Conservation (phyloP, 495 filamentous ascomycete genomes). For the Rhizodiscina lignyota region DNA sequence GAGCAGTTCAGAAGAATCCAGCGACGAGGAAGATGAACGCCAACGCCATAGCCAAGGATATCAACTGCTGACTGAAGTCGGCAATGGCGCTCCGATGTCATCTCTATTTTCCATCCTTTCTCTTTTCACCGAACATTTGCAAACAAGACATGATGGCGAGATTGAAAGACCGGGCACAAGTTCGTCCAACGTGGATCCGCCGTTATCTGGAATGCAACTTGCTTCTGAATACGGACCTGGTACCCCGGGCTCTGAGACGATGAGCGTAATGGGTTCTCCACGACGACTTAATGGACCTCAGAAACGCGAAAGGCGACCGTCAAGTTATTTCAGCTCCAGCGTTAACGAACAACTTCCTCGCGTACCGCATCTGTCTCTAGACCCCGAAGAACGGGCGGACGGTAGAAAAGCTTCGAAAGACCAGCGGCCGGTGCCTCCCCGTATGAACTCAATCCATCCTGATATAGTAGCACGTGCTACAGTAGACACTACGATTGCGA, state of each 20-base stretch:
- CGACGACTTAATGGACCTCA: background rate
- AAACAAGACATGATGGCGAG: constrained; percentile 49
- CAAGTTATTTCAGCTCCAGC: background rate
- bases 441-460: constrained; percentile 66
- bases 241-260: too few relatives aligned
- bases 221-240: too few relatives aligned
- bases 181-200: constrained; percentile 4
- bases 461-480: constrained; percentile 95
- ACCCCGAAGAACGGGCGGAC: constrained; percentile 18
- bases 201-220: too few relatives aligned
- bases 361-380: constrained; percentile 64
- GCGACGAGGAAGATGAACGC: constrained; percentile 42
- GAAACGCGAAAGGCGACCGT: constrained; percentile 1
- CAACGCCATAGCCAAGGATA: constrained; percentile 54
- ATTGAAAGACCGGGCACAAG: constrained; percentile 25
- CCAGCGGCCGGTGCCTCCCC: constrained; percentile 4
- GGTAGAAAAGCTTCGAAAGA: constrained; percentile 1
- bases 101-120: constrained; percentile 94
- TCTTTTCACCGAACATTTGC: constrained; percentile 88
- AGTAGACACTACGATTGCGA: constrained; percentile 93
- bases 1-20: constrained; percentile 17
- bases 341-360: constrained; percentile 21
- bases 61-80: constrained; percentile 90
- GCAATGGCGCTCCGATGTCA: constrained; percentile 97
- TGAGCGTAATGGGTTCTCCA: too few relatives aligned